Percentiles rank a stretch among this genome's conserved stretches.
Evolutionary conservation across 2,329 filamentous ascomycete genomes (phyloP).

Genomic region (Penicillium sumatraense): DNA sequence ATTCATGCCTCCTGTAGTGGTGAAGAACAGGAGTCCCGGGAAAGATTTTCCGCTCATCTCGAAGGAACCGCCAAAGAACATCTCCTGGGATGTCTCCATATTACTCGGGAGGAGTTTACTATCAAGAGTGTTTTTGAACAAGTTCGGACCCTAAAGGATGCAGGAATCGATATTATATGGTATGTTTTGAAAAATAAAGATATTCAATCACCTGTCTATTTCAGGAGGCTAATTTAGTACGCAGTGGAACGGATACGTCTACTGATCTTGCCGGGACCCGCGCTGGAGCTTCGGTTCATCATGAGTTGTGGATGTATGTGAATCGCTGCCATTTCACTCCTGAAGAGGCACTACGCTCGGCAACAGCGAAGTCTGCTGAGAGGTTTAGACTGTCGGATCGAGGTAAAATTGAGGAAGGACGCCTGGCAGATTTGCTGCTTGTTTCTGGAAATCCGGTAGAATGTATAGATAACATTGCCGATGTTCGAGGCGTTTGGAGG

Average conservation of each 20-base stretch:
- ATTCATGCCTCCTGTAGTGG: constrained; percentile 11
- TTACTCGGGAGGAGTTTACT: constrained; percentile 10
- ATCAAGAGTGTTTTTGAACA: constrained; percentile 11
- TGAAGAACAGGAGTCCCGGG: constrained; percentile 14
- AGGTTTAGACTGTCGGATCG: constrained; percentile 8
- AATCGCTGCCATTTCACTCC: constrained; percentile 13
- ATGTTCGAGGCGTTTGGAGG: constrained; percentile 13
- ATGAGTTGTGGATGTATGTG: constrained; percentile 16
- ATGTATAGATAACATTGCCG: constrained; percentile 8
- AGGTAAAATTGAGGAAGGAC: constrained; percentile 10
- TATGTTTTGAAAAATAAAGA: background rate
- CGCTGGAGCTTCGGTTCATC: constrained; percentile 8
- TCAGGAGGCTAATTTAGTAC: background rate
- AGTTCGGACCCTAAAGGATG: constrained; percentile 12
- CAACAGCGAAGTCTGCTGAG: constrained; percentile 8
- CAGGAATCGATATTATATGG: constrained; percentile 16
- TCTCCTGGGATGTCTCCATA: constrained; percentile 8
- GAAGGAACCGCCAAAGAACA: constrained; percentile 10
- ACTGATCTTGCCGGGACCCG: constrained; percentile 8
- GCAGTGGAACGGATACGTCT: constrained; percentile 14
- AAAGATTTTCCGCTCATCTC: constrained; percentile 5
- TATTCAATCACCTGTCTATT: background rate
- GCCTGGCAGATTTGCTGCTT: constrained; percentile 8
- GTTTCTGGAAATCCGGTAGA: constrained; percentile 5
- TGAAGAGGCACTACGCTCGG: constrained; percentile 12